These are phyloP conservation scores for Candolleomyces eurysporus DNA, from an alignment of 768 basidiomycete genomes.

Conservation along the genomic window DNA sequence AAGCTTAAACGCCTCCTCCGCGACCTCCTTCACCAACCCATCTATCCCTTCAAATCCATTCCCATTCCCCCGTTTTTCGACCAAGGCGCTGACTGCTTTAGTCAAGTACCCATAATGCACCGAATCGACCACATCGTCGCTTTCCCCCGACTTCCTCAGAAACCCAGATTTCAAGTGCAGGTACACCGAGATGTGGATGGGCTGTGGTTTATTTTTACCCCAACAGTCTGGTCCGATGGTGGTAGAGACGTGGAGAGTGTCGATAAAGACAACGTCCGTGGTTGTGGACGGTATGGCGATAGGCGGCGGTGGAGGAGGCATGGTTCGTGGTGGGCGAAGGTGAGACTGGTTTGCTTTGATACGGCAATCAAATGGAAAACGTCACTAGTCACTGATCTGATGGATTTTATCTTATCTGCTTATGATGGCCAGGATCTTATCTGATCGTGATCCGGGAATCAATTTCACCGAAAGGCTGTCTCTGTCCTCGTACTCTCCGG, in stretches of 20 bases:
- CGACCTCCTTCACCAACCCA: conserved; percentile 34
- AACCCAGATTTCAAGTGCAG: conserved; percentile 41
- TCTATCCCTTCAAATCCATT: conserved; percentile 26
- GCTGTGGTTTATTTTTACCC: conserved; percentile 47
- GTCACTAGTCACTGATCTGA: no score
- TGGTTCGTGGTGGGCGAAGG: no score
- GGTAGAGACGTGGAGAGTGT: conserved; percentile 38
- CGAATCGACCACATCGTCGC: conserved; percentile 54
- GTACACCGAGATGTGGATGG: conserved; percentile 48
- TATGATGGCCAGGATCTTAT: no score
- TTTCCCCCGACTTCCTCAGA: conserved; percentile 42
- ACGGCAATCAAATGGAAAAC: no score
- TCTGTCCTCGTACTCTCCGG: no score
- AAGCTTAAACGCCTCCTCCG: conserved; percentile 33
- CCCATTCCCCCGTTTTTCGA: conserved; percentile 16
- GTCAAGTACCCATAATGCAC: conserved; percentile 66
- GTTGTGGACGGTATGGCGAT: neutral
- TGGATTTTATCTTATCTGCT: no score
- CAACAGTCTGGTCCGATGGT: conserved; percentile 52
- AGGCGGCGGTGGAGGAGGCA: no score
- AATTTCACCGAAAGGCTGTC: no score
- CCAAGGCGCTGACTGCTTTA: conserved; percentile 40
- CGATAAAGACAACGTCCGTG: conserved; percentile 45
- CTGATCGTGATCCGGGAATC: no score
- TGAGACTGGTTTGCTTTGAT: no score